A percentile compares a stretch with the other conserved stretches of the same genome.
Conservation (phyloP, 2,329 filamentous ascomycete species). For the Claviceps africana region DNA sequence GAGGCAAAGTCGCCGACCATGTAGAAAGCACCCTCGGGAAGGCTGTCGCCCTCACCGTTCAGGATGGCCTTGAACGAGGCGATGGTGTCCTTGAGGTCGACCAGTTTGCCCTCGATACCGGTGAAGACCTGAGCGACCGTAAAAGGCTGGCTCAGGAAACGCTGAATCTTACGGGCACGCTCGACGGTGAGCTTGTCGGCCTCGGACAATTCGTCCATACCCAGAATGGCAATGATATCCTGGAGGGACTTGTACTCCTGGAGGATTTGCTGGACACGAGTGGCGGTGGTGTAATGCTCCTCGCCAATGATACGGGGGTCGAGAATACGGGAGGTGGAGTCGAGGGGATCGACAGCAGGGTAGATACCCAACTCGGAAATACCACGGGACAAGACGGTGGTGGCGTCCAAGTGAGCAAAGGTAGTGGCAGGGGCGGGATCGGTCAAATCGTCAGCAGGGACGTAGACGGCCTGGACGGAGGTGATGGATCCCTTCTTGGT, state of each 20-base stretch:
- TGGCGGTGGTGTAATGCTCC: constrained; percentile 93
- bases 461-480: constrained; percentile 99
- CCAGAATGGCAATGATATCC: constrained; percentile 99
- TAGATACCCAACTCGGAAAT: constrained; percentile 99
- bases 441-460: constrained; percentile 99
- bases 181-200: constrained; percentile 99
- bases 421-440: constrained; percentile 98
- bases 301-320: constrained; percentile 97
- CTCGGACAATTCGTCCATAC: constrained; percentile 99
- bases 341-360: constrained; percentile 97
- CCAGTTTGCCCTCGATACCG: constrained; percentile 88
- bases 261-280: constrained; percentile 95
- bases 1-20: constrained; percentile 96
- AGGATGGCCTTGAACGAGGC: constrained; percentile 94
- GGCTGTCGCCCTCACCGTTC: constrained; percentile 83
- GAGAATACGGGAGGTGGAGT: constrained; percentile 98
- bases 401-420: constrained; percentile 99
- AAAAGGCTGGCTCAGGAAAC: constrained; percentile 99
- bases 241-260: constrained; percentile 99
- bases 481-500: constrained; percentile 99
- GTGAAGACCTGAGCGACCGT: constrained; percentile 75
- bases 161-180: constrained; percentile 99
- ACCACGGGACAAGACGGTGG: constrained; percentile 99
- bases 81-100: constrained; percentile 98
- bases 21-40: constrained; percentile 91